These are phyloP conservation scores for Avena eriantha DNA, from an alignment of 176 grass and related monocot genomes.

Conservation along the genomic window DNA sequence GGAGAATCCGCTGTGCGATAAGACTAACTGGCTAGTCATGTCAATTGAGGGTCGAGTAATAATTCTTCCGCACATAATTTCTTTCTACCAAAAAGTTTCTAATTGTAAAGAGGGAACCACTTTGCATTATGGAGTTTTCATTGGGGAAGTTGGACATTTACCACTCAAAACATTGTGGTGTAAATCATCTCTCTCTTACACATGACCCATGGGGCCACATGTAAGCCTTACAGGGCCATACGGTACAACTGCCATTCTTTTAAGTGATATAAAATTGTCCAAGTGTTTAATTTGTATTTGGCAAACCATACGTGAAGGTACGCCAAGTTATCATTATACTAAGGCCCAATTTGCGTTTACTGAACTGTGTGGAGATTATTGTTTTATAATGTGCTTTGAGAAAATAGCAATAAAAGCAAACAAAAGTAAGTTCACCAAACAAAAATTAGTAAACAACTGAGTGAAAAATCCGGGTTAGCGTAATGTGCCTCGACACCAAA, in stretches of 20 bases:
- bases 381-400: background rate
- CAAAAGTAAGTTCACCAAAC: background rate
- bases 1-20: background rate
- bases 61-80: background rate
- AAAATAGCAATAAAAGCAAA: background rate
- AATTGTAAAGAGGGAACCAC: background rate
- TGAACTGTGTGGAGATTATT: too few species aligned
- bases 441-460: background rate
- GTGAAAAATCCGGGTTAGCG: background rate
- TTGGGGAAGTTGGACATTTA: background rate
- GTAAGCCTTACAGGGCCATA: background rate
- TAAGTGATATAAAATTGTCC: background rate
- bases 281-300: background rate
- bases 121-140: background rate
- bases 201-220: background rate
- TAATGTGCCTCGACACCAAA: background rate
- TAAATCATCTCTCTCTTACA: background rate
- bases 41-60: background rate
- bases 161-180: background rate
- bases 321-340: background rate
- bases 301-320: background rate
- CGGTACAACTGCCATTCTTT: background rate
- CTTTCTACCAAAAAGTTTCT: background rate
- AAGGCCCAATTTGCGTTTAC: background rate
- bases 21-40: background rate